Base-by-base conservation (phyloP, 805 yeast species). In the Candida berthetii region DNA sequence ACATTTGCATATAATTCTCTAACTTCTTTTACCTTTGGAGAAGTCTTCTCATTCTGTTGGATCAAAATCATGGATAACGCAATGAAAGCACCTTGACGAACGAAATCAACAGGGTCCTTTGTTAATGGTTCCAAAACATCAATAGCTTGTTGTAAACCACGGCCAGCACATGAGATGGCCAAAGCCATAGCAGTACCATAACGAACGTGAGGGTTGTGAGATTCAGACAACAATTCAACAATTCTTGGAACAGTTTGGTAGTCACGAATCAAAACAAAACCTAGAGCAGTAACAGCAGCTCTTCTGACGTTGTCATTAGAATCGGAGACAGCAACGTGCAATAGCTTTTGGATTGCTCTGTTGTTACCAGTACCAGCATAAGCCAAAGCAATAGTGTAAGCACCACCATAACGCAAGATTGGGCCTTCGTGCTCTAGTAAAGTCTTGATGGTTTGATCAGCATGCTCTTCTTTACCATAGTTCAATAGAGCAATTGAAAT, bases 161-260 rank as follows among this genome's bases (percentile, higher is more conserved):
- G 82, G 37, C 99, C 99, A 19, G 97, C 96, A 71, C 98, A 90
- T 3, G 98, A 80, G 47, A 93, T 86, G 66, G 97, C 99, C 48
- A 93, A 74, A 0, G 99, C 99, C 79, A 93, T 71, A 2, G 98
- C 96, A 27, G 97, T 86, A 69, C 99, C 99, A 60, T 93, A 93
- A 62, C 99, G 85, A 31, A 93, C 98, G 60, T 93, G 97, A 13
- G 99, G 96, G 61, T 93, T 93, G 63, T 93, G 97, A 1, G 96
- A 86, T 63, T 89, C 96, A 0, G 96, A 79, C 52, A 93, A 73
- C 43, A 93, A 72, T 61, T 91, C 96, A 31, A 93, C 97, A 67
- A 93, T 85, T 51, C 95, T 84, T 43, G 99, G 99, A 17, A 93
- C 91, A 0, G 96, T 89, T 14, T 89, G 81, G 62, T 88, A 86